Evolutionary conservation across 352 stramenopile genomes (phyloP), one percentile per base, ranked within the genome.

Genomic region (Phytophthora pseudosyringae): DNA sequence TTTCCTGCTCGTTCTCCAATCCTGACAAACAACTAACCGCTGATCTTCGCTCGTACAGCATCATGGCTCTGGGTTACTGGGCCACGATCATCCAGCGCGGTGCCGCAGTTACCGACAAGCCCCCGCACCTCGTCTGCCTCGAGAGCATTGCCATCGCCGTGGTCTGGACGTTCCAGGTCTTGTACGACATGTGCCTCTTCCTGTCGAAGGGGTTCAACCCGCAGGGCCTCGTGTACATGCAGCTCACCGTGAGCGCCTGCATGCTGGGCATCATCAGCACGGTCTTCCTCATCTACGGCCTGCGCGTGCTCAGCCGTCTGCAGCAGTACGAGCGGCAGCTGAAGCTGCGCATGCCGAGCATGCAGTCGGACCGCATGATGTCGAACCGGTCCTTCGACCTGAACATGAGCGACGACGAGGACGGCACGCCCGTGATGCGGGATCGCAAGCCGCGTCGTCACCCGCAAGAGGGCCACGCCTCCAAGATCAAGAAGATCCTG

Each of bases 1-100:
- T 47, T 13, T 16, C 5, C 8, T 38, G 3, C 12, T 46, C 28
- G 16, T 12, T 52, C 15, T 43, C 15, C 28, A 28, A 15, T 46
- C 9, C 2, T 41, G 10, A 13, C 18, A 40, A 36, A 13, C 18
- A 40, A 41, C 45, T 71, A 47, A 71, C 55, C 21, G 10, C 6
- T 58, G 3, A 35, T 43, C 21, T 56, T 66, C 13, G 26, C 35
- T 67, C 49, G 4, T 64, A 41, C 39, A 81, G 76, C 49, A 78
- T 84, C 16, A 65, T 78, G 72, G 75, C 75, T 43, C 41, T 81
- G 29, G 68, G 64, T n/a, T 84, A 81, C 44, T 84, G 75, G 75
- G 72, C 72, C 3, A 76, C 72, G 6, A 74, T 84, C 31, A 81
- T 81, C 29, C 75, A 81, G 50, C 64, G 60, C 10, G 71, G 71